Conservation (phyloP, 2,329 filamentous ascomycete species). For the Stachybotrys chartarum region DNA sequence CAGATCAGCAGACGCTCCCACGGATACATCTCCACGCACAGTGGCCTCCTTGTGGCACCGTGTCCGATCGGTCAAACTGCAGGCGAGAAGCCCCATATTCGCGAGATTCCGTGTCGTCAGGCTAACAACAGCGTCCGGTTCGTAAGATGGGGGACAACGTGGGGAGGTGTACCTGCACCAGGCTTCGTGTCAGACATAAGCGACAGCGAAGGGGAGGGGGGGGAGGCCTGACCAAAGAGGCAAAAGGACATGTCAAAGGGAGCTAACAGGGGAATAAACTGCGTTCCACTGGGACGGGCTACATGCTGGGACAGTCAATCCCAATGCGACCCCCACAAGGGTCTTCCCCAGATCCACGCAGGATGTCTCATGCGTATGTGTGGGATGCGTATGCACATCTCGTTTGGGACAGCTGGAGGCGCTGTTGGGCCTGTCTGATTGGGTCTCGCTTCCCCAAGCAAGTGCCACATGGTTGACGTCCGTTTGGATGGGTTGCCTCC, state of each 20-base stretch:
- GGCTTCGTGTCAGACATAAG: neutral
- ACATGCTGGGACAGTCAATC: neutral
- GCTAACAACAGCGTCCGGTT: too few relatives aligned
- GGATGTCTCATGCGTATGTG: neutral
- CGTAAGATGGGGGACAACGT: neutral
- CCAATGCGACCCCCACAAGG: neutral
- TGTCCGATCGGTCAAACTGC: neutral
- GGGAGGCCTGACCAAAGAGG: neutral
- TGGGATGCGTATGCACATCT: too few relatives aligned
- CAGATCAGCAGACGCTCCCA: neutral
- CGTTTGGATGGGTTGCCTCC: too few relatives aligned
- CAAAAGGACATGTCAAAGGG: neutral
- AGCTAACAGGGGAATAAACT: too few relatives aligned
- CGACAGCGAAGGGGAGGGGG: neutral
- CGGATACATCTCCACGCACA: neutral
- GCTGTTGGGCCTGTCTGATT: too few relatives aligned
- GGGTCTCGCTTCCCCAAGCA: too few relatives aligned
- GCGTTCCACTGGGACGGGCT: neutral
- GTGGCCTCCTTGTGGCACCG: neutral
- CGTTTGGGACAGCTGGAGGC: too few relatives aligned
- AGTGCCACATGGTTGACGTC: too few relatives aligned
- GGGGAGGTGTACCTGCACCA: neutral
- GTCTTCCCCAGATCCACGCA: neutral
- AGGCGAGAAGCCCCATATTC: neutral
- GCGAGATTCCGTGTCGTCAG: neutral